Conservation (phyloP, 1,284 basidiomycete species). For the Grifola frondosa region DNA sequence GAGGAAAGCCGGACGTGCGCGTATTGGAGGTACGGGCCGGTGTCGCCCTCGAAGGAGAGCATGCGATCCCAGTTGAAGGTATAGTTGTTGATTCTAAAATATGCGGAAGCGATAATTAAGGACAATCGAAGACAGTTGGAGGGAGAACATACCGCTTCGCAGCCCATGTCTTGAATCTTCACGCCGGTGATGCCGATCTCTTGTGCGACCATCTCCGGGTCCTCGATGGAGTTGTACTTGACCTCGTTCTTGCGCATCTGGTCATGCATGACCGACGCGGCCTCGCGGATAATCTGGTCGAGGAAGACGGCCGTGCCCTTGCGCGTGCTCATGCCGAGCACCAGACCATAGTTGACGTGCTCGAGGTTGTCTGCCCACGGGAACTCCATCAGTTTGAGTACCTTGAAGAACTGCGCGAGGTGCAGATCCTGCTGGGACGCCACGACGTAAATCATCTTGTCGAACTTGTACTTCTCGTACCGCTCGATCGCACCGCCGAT, state of each 20-base stretch:
- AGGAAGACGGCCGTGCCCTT: slow-evolving; percentile 97
- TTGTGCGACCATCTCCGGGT: slow-evolving; percentile 80
- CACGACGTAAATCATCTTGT: slow-evolving; percentile 98
- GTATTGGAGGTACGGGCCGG: slow-evolving; percentile 94
- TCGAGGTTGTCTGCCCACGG: slow-evolving; percentile 81
- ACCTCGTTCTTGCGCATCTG: slow-evolving; percentile 95
- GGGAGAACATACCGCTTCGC: slow-evolving; percentile 72
- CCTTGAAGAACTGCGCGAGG: slow-evolving; percentile 92
- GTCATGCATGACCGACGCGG: slow-evolving; percentile 90
- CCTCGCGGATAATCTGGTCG: slow-evolving; percentile 92
- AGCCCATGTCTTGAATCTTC: slow-evolving; percentile 98
- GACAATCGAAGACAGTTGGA: too few relatives aligned
- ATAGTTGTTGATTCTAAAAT: slow-evolving; percentile 92
- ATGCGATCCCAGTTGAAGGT: slow-evolving; percentile 94
- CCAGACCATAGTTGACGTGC: slow-evolving; percentile 92
- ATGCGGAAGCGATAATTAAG: slow-evolving; percentile 14
- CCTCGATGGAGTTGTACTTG: slow-evolving; percentile 88
- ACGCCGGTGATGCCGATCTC: slow-evolving; percentile 96
- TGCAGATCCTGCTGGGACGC: slow-evolving; percentile 96
- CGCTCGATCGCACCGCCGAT: slow-evolving; percentile 94
- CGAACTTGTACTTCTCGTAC: slow-evolving; percentile 89
- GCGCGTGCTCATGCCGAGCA: slow-evolving; percentile 96
- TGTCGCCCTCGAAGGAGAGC: slow-evolving; percentile 97
- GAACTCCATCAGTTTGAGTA: slow-evolving; percentile 88
- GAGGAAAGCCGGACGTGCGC: slow-evolving; percentile 94